Evolutionary conservation across 495 filamentous ascomycete species (phyloP).

Genomic region (Penicillium coprophilum): DNA sequence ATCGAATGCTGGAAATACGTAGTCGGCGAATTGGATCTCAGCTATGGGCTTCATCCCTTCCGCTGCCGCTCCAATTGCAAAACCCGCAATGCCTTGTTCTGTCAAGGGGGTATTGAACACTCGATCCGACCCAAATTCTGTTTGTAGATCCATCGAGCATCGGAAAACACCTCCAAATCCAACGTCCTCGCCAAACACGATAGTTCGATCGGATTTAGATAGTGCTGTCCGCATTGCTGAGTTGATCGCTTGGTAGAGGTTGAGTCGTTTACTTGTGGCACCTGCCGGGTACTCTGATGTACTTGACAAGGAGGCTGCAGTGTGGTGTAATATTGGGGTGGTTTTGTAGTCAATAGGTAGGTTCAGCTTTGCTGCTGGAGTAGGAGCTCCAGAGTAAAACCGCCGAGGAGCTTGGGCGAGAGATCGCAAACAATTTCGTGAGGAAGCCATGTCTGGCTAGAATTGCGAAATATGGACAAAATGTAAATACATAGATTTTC

Average conservation of each 20-base stretch:
- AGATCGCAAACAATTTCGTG: slow-evolving; percentile 17
- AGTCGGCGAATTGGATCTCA: slow-evolving; percentile 98
- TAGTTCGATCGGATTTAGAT: slow-evolving; percentile 76
- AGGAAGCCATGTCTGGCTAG: slow-evolving; percentile 16
- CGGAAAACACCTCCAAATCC: slow-evolving; percentile 97
- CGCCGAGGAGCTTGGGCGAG: slow-evolving; percentile 17
- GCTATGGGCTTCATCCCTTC: slow-evolving; percentile 93
- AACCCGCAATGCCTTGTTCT: slow-evolving; percentile 93
- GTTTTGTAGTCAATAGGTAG: slow-evolving; percentile 84
- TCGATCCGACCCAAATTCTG: slow-evolving; percentile 80
- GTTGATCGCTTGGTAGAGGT: slow-evolving; percentile 91
- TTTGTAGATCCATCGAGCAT: slow-evolving; percentile 85
- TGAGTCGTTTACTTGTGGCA: slow-evolving; percentile 76
- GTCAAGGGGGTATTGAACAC: slow-evolving; percentile 96
- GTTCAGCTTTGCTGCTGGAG: slow-evolving; percentile 66
- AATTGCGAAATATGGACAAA: background rate
- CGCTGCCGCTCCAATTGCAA: slow-evolving; percentile 84
- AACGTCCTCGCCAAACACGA: slow-evolving; percentile 96
- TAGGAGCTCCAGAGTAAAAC: slow-evolving; percentile 32
- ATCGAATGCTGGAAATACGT: slow-evolving; percentile 95
- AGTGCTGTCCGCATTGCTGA: slow-evolving; percentile 80
- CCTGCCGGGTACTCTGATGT: slow-evolving; percentile 61
- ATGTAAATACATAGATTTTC: slow-evolving; percentile 5
- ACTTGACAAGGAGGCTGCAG: slow-evolving; percentile 65
- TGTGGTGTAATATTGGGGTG: slow-evolving; percentile 78